phyloP scores from a whole-genome alignment of 371 early-diverging fungal species.

The Blyttiomyces sp. region DNA sequence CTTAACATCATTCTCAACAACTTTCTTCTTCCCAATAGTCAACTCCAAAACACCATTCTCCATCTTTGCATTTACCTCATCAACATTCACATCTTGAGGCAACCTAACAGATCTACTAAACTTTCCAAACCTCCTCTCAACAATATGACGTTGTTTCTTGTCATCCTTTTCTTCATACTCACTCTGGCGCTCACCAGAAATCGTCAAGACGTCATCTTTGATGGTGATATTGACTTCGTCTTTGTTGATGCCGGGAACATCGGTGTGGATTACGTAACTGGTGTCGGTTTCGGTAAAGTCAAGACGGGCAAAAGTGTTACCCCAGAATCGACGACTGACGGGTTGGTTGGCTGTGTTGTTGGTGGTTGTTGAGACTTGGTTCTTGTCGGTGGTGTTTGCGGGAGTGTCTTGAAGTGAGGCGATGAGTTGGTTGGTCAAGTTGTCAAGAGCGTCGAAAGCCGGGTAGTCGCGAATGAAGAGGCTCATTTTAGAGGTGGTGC shows the following conservation, averaged over 20 bases:
- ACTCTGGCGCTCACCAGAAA: constrained; percentile 28
- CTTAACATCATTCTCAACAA: constrained; percentile 10
- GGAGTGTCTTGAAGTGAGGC: too few species aligned
- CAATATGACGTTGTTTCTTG: constrained; percentile 27
- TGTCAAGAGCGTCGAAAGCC: too few species aligned
- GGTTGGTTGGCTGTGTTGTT: too few species aligned
- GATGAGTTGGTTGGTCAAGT: too few species aligned
- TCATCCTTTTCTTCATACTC: constrained; percentile 18
- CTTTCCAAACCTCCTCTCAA: constrained; percentile 33
- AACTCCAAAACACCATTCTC: constrained; percentile 37
- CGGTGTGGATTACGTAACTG: constrained; percentile 31
- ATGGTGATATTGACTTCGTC: constrained; percentile 29
- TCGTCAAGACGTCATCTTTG: constrained; percentile 30
- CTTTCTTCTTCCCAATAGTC: constrained; percentile 21
- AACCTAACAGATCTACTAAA: constrained; percentile 28
- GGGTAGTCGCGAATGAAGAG: too few species aligned
- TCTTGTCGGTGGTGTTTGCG: too few species aligned
- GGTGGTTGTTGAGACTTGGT: too few species aligned
- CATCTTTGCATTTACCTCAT: constrained; percentile 24
- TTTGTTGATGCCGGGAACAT: constrained; percentile 33
- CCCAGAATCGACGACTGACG: too few species aligned
- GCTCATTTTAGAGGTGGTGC: too few species aligned
- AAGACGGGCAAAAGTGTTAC: constrained; percentile 4
- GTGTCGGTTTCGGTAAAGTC: constrained; percentile 34
- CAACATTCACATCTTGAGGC: constrained; percentile 29